A percentile compares a stretch with the other conserved stretches of the same genome.
phyloP scores from a whole-genome alignment of 2,329 filamentous ascomycete species.

The Exophiala spinifera region DNA sequence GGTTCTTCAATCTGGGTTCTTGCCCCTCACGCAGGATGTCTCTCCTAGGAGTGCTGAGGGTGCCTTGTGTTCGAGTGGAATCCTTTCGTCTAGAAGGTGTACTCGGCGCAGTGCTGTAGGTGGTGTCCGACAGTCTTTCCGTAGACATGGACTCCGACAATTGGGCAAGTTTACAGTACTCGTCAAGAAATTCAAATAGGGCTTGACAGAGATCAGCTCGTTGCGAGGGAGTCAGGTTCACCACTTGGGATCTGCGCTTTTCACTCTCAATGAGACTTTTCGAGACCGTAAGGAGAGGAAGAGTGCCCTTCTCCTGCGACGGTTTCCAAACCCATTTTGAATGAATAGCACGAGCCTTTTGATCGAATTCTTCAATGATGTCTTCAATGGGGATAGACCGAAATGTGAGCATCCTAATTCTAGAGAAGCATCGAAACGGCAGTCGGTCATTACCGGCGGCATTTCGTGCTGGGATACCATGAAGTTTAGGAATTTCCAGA shows the following conservation, averaged over 20 bases:
- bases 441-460: slow-evolving; percentile 16
- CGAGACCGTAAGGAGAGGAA: slow-evolving; percentile 24
- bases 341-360: slow-evolving; percentile 30
- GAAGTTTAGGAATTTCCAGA: slow-evolving; percentile 34
- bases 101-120: slow-evolving; percentile 1
- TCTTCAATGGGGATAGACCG: slow-evolving; percentile 26
- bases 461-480: slow-evolving; percentile 19
- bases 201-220: slow-evolving; percentile 31
- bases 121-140: slow-evolving; percentile 24
- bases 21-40: not conserved
- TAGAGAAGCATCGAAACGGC: slow-evolving; percentile 31
- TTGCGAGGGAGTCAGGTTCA: slow-evolving; percentile 19
- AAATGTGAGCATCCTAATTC: slow-evolving; percentile 35
- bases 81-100: not conserved
- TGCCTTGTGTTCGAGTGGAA: not conserved
- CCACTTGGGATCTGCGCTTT: not conserved
- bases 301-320: slow-evolving; percentile 31
- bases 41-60: not conserved
- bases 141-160: slow-evolving; percentile 30
- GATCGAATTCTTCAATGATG: slow-evolving; percentile 34
- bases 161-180: slow-evolving; percentile 29
- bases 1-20: slow-evolving; percentile 17
- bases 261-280: slow-evolving; percentile 27
- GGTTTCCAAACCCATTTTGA: slow-evolving; percentile 31
- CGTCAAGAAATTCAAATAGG: slow-evolving; percentile 32